Conservation (phyloP, 2,329 filamentous ascomycete species). For the Rhexocercosporidium sp. region DNA sequence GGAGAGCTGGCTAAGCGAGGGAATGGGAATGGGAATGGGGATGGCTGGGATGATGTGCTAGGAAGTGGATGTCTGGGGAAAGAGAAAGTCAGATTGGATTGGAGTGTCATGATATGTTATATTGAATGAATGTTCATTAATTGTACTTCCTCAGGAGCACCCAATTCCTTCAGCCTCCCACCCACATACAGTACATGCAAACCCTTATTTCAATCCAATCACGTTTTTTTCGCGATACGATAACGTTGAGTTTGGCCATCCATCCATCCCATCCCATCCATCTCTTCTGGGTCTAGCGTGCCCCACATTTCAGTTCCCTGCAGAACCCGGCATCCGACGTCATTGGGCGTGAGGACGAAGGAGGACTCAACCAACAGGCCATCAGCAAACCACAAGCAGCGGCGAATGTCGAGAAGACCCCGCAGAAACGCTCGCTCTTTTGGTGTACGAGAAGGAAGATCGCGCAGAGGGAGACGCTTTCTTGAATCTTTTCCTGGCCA, state of each 20-base stretch:
- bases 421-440: constrained; percentile 10
- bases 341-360: constrained; percentile 27
- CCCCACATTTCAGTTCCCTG: constrained; percentile 7
- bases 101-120: too few relatives aligned
- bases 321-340: constrained; percentile 25
- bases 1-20: constrained; percentile 20
- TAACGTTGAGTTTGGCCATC: constrained; percentile 29
- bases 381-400: not conserved
- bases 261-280: too few relatives aligned
- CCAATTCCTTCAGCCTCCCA: too few relatives aligned
- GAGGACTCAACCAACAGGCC: constrained; percentile 13
- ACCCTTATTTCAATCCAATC: constrained; percentile 11
- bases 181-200: too few relatives aligned
- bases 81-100: constrained; percentile 5
- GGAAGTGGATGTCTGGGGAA: constrained; percentile 20
- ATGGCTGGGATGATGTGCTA: not conserved
- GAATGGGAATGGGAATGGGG: not conserved
- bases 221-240: constrained; percentile 24
- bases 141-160: too few relatives aligned
- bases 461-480: not conserved
- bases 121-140: too few relatives aligned
- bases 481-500: not conserved
- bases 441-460: not conserved
- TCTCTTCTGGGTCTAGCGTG: constrained; percentile 12
- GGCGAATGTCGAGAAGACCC: not conserved